These are phyloP conservation scores for Tolypocladium guangdongense DNA, from an alignment of 2,329 filamentous ascomycete genomes.

Conservation along the genomic window DNA sequence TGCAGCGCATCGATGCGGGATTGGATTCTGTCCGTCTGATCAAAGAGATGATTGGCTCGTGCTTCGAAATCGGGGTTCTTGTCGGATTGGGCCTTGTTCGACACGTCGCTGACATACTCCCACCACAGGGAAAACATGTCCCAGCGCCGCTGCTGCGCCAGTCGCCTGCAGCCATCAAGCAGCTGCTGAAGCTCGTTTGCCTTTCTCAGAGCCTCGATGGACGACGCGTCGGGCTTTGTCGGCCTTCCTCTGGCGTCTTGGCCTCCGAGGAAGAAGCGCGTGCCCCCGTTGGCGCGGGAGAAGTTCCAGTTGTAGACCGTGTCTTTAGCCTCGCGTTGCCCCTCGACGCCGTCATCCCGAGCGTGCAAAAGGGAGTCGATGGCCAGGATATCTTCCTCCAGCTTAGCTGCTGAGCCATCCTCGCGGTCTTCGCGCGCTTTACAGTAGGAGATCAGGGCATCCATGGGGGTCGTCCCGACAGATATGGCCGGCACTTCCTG, in stretches of 20 bases:
- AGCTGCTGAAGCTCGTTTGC: slow-evolving; percentile 13
- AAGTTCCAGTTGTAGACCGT: slow-evolving; percentile 20
- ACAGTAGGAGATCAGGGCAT: slow-evolving; percentile 24
- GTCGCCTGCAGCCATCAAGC: slow-evolving; percentile 10
- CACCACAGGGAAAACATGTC: slow-evolving; percentile 31
- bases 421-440: slow-evolving; percentile 12
- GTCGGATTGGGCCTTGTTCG: no score
- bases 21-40: no score
- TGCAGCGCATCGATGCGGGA: neutral
- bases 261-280: slow-evolving; percentile 12
- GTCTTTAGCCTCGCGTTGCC: slow-evolving; percentile 17
- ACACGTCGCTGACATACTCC: slow-evolving; percentile 21
- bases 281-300: slow-evolving; percentile 13
- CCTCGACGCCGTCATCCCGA: slow-evolving; percentile 21
- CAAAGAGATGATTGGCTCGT: no score
- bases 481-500: slow-evolving; percentile 13
- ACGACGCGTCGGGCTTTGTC: slow-evolving; percentile 1
- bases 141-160: slow-evolving; percentile 22
- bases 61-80: no score
- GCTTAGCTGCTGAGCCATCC: slow-evolving; percentile 3
- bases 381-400: slow-evolving; percentile 16
- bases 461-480: slow-evolving; percentile 27
- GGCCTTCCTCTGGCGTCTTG: no score
- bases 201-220: slow-evolving; percentile 5
- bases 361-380: slow-evolving; percentile 16